Conservation (phyloP, 2,329 filamentous ascomycete species). For the Aspergillus sp. region DNA sequence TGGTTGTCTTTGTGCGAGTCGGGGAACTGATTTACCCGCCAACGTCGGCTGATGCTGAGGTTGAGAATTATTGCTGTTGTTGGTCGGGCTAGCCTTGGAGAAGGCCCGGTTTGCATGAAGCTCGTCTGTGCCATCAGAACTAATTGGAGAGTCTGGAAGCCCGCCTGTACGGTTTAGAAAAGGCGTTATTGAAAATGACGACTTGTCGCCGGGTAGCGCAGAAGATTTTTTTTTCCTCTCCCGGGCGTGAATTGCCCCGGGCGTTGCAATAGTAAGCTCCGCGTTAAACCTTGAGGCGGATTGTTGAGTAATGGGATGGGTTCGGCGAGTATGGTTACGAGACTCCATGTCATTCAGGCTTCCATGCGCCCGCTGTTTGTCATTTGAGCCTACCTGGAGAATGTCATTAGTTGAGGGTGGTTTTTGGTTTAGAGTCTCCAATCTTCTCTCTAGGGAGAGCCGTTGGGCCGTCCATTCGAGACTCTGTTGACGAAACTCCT, state of each 20-base stretch:
- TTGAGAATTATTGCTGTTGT: neutral
- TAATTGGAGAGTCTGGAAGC: conserved; percentile 40
- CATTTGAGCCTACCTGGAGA: conserved; percentile 63
- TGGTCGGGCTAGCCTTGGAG: neutral
- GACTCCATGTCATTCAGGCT: conserved; percentile 29
- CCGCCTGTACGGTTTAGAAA: conserved; percentile 77
- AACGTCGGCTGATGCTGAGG: neutral
- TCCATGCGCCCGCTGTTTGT: conserved; percentile 45
- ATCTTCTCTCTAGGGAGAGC: conserved; percentile 66
- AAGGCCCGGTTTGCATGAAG: conserved; percentile 13
- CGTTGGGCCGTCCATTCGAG: conserved; percentile 63
- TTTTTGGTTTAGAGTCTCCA: conserved; percentile 69
- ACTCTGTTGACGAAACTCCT: conserved; percentile 55
- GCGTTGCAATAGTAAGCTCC: conserved; percentile 52
- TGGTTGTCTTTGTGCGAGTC: neutral
- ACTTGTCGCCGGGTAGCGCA: conserved; percentile 75
- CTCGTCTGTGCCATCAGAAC: conserved; percentile 29
- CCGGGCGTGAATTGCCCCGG: conserved; percentile 45
- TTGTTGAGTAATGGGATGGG: conserved; percentile 41
- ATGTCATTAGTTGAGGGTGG: conserved; percentile 69
- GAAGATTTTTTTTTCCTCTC: conserved; percentile 62
- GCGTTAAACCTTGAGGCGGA: conserved; percentile 37
- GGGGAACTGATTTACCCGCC: neutral
- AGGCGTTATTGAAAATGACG: conserved; percentile 88
- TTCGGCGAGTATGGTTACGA: conserved; percentile 32